Base-by-base conservation (phyloP, 495 filamentous ascomycete species). In the Diplogelasinospora grovesii region DNA sequence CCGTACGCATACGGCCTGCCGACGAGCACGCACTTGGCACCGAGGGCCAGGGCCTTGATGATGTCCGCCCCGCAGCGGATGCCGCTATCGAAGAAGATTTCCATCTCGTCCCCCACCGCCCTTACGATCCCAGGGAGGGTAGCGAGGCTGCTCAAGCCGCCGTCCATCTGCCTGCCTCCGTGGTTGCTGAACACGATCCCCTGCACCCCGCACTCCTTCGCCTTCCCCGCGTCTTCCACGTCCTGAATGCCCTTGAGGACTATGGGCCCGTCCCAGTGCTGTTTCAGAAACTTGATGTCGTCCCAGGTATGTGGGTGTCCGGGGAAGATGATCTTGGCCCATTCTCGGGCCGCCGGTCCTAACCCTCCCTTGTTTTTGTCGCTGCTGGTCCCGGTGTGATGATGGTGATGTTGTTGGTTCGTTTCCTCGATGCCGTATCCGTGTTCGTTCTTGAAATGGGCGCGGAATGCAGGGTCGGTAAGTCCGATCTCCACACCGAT, bases 121-220 rank as follows among this genome's bases (percentile, higher is more conserved):
- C n/a, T n/a, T n/a, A n/a, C n/a, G n/a, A n/a, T n/a, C n/a, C n/a
- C n/a, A n/a, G n/a, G 77, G 70, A 51, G 75, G 74, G 48, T 67
- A 63, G 56, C 69, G 62, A 45, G 79, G 75, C 50, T 85, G 53
- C 45, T 83, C 82, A n/a, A 86, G 55, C 23, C 86, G 53, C 1
- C 82, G 48, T 89, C 83, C 3, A 85, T 50, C 41, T 74, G 77
- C 20, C 84, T 53, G 0, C 83, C 84, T 5, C 84, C 84, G 55
- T 88, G 84, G 41, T 87, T 88, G 35, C 69, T 75, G 3, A 77
- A 52, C 20, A 74, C 64, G 7, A 87, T 81, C 4, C 71, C 82
- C 14, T 81, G 68, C 8, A 77, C 71, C 0, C 75, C 75, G 27
- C 60, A 47, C 30, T 75, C 63, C 54, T 71, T 54, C 0, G 82